phyloP scores from a whole-genome alignment of 495 filamentous ascomycete species.

The Aspergillus bridgeri region DNA sequence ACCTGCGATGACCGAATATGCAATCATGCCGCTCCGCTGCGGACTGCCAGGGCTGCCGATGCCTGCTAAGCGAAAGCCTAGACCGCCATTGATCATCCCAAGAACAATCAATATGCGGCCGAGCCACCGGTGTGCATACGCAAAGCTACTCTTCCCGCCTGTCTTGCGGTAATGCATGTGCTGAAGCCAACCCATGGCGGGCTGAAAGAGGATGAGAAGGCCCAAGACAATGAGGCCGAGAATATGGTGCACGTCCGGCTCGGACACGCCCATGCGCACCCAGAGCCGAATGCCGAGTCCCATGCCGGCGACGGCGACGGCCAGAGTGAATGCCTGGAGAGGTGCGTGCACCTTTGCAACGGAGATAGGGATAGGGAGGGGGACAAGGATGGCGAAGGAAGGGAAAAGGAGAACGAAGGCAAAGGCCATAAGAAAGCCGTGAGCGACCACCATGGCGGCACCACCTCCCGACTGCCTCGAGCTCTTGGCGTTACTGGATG shows the following conservation, averaged over 20 bases:
- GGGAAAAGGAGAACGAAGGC: slow-evolving; percentile 46
- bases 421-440: slow-evolving; percentile 37
- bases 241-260: slow-evolving; percentile 29
- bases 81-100: slow-evolving; percentile 66
- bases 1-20: slow-evolving; percentile 58
- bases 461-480: neutral
- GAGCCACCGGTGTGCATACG: slow-evolving; percentile 76
- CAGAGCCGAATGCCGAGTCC: slow-evolving; percentile 54
- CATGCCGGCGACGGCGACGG: slow-evolving; percentile 55
- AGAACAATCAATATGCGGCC: slow-evolving; percentile 69
- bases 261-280: slow-evolving; percentile 13
- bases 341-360: slow-evolving; percentile 48
- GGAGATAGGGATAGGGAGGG: slow-evolving; percentile 26
- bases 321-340: slow-evolving; percentile 55
- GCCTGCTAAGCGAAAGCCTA: slow-evolving; percentile 56
- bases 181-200: slow-evolving; percentile 57
- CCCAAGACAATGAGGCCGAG: slow-evolving; percentile 58
- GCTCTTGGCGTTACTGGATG: slow-evolving; percentile 1
- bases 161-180: slow-evolving; percentile 52
- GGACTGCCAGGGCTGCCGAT: slow-evolving; percentile 16
- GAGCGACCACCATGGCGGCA: slow-evolving; percentile 25
- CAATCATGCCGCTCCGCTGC: slow-evolving; percentile 41
- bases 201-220: slow-evolving; percentile 56
- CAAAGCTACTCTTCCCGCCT: slow-evolving; percentile 45
- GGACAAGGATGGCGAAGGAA: slow-evolving; percentile 39